A percentile compares a stretch with the other conserved stretches of the same genome.
Evolutionary conservation across 2,329 filamentous ascomycete genomes (phyloP).

Genomic region (Talaromyces sp.): DNA sequence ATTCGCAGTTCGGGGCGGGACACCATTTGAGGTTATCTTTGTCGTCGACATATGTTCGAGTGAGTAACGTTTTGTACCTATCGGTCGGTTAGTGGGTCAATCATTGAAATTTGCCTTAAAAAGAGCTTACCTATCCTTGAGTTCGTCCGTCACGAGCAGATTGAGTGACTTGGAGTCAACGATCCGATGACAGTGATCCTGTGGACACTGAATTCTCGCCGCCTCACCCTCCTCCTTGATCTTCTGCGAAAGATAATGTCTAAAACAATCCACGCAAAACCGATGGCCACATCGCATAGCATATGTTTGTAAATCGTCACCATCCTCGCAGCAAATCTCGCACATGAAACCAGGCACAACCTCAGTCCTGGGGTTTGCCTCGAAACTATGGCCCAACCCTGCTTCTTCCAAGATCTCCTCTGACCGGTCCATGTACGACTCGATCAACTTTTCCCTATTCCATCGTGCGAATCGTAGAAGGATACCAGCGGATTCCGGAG

Average conservation of each 20-base stretch:
- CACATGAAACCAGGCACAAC: constrained; percentile 75
- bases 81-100: neutral
- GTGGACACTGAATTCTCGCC: constrained; percentile 88
- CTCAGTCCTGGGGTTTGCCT: constrained; percentile 65
- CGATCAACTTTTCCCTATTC: constrained; percentile 94
- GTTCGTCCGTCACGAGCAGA: constrained; percentile 63
- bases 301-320: constrained; percentile 72
- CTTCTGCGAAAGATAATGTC: constrained; percentile 87
- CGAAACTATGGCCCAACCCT: constrained; percentile 69
- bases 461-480: constrained; percentile 84
- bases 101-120: constrained; percentile 12
- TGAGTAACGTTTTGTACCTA: constrained; percentile 82
- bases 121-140: constrained; percentile 53
- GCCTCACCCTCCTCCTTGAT: constrained; percentile 95
- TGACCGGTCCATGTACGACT: constrained; percentile 91
- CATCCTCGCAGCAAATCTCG: constrained; percentile 95
- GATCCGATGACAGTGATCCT: constrained; percentile 81
- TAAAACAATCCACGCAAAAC: constrained; percentile 90
- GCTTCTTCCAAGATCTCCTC: constrained; percentile 79
- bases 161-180: constrained; percentile 87
- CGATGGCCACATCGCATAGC: constrained; percentile 93
- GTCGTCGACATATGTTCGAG: constrained; percentile 93
- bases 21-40: constrained; percentile 97
- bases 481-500: constrained; percentile 86
- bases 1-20: constrained; percentile 93